Evolutionary conservation across 2,329 filamentous ascomycete genomes (phyloP), one percentile per base, ranked within the genome.

Genomic region (Colletotrichum lupini): DNA sequence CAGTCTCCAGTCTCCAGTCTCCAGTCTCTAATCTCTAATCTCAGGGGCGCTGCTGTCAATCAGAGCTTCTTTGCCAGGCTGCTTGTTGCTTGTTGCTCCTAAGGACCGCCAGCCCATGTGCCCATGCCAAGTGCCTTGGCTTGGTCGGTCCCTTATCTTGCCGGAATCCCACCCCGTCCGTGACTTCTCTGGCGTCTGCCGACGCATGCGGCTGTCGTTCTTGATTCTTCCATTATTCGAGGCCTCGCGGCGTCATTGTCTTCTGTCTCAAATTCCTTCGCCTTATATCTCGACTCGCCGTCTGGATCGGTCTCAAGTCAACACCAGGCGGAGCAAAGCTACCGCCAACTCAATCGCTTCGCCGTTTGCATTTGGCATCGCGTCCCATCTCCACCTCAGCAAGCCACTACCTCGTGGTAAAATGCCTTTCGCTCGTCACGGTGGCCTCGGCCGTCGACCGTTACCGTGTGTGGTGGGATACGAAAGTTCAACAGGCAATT

Each of bases 341-440:
- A 28, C 14, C 30, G 1, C 14, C 16, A 37, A 26, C 5, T 55
- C 16, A 35, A 49, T 42, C 22, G 5, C 24, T 16, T n/a, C 19
- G 30, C 37, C 56, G 71, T 71, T 71, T 65, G 35, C 61, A 24
- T 68, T 22, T 22, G 55, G 12, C 37, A 19, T 61, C 24, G 32
- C 35, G 42, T 49, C 42, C 42, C 42, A 49, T 24, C 14, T 16
- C 53, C 60, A 42, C 66, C 24, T 58, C 59, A 57, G 46, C 61
- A 66, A 70, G 56, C 60, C 61, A 70, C 28, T 11, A 28, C 67
- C 67, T 65, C 71, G 46, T 61, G 56, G 35, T 68, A 19, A 58
- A 53, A 58, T 52, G 24, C 46, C 60, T 53, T 53, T 62, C 22
- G 11, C 56, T 46, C 35, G 57, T 24, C 55, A 24, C 32, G 46